These are phyloP conservation scores for Candida broadrunensis DNA, from an alignment of 805 yeast genomes.

Conservation along the genomic window DNA sequence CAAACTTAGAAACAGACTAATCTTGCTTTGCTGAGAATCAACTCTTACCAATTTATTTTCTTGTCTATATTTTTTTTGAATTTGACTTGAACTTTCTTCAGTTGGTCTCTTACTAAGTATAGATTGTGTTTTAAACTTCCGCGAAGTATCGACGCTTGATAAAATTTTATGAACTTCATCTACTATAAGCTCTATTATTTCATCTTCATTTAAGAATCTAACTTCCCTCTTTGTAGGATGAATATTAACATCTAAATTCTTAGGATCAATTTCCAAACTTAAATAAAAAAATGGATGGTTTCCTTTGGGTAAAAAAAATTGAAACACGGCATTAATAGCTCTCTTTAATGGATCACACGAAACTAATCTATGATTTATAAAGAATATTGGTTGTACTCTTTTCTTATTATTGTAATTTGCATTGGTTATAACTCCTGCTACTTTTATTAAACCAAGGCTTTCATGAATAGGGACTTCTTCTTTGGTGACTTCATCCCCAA, in stretches of 20 bases:
- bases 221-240: constrained; percentile 97
- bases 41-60: constrained; percentile 72
- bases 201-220: constrained; percentile 79
- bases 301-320: constrained; percentile 74
- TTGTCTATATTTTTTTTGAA: constrained; percentile 37
- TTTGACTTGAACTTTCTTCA: constrained; percentile 8
- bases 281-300: constrained; percentile 72
- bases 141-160: constrained; percentile 57
- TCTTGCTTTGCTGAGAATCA: constrained; percentile 56
- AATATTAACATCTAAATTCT: constrained; percentile 83
- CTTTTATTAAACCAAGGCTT: constrained; percentile 48
- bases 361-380: constrained; percentile 83
- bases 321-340: constrained; percentile 61
- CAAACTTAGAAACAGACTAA: constrained; percentile 14
- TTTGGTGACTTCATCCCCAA: constrained; percentile 10
- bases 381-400: constrained; percentile 65
- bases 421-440: constrained; percentile 63
- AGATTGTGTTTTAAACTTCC: constrained; percentile 68
- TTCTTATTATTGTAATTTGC: constrained; percentile 72
- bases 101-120: constrained; percentile 21
- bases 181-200: constrained; percentile 65
- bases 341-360: constrained; percentile 75
- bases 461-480: constrained; percentile 7
- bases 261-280: constrained; percentile 62
- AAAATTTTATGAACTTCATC: constrained; percentile 48